phyloP scores from a whole-genome alignment of 208 protist genomes.

The Wallacemonas sp. region DNA sequence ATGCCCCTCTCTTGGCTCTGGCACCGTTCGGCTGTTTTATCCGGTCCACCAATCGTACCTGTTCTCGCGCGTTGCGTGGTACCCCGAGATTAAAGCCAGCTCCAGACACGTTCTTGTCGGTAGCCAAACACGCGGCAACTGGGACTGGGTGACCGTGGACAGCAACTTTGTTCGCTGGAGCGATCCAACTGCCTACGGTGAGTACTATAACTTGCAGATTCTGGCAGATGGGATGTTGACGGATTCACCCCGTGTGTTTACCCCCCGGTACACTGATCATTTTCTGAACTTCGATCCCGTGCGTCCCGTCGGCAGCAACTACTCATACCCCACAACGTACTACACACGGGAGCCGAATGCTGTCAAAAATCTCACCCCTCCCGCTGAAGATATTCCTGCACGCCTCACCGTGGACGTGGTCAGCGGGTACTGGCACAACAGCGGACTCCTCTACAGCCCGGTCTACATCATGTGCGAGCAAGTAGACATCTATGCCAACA shows the following conservation, averaged over 20 bases:
- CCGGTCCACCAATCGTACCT: background rate
- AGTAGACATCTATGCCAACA: too few relatives aligned
- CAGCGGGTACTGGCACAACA: conserved; percentile 8
- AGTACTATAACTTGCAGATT: background rate
- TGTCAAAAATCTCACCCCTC: background rate
- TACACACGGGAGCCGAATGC: background rate
- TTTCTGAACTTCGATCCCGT: background rate
- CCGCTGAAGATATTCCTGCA: background rate
- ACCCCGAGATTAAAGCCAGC: background rate
- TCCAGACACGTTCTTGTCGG: background rate
- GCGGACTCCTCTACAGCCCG: conserved; percentile 1
- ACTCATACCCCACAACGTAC: background rate
- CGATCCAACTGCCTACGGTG: background rate
- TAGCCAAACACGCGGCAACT: background rate
- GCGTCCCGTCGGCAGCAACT: background rate
- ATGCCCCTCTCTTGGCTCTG: background rate
- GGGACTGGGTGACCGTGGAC: conserved; percentile 5
- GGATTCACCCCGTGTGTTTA: too few relatives aligned
- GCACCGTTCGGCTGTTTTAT: background rate
- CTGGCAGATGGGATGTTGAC: too few relatives aligned
- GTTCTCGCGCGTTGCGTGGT: background rate
- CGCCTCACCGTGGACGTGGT: background rate
- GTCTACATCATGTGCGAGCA: background rate
- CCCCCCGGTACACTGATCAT: background rate
- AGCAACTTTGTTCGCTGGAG: background rate